Evolutionary conservation across 2,329 filamentous ascomycete species (phyloP), one percentile per base, ranked within the genome.

Genomic region (Orbilia oligospora): DNA sequence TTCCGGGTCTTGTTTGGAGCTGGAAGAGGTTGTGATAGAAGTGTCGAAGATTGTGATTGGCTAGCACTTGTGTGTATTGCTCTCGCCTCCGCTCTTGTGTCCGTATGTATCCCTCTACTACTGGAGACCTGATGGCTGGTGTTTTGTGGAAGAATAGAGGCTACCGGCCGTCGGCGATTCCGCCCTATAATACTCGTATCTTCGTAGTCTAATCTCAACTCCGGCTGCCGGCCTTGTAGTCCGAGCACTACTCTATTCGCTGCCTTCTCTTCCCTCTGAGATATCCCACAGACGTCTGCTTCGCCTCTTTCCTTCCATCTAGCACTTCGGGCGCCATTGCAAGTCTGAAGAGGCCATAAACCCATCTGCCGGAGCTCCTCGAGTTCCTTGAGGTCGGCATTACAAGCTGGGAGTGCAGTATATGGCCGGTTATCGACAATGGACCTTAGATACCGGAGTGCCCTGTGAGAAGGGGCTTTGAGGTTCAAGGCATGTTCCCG

Each of bases 401-500:
- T 48, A 48, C 70, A 69, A 33, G 55, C 72, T 24, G 67, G 46
- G n/a, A 75, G 63, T n/a, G 68, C 67, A 33, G 51, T 73, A 58
- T 76, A 79, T 16, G 70, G 67, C 51, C 69, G 71, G 20, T 66
- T 79, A 41, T 81, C 81, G 30, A 82, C 30, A 51, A 81, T 66
- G 56, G 78, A 72, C 61, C 79, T 80, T 24, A 82, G 76, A 67
- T 81, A 81, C 49, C 78, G 79, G 56, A 82, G 79, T 65, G 75
- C 70, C 65, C 70, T 80, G 65, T 71, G 75, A 48, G 81, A 82
- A 66, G 81, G 81, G 71, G 79, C 81, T 72, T 80, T 80, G 77
- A 80, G 77, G 58, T 81, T 76, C 61, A 44, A 71, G 78, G 80
- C 72, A 65, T 80, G 79, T 58, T 80, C 79, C 77, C 76, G 71